These are phyloP conservation scores for Phytophthora pini DNA, from an alignment of 352 stramenopile species.

Conservation along the genomic window DNA sequence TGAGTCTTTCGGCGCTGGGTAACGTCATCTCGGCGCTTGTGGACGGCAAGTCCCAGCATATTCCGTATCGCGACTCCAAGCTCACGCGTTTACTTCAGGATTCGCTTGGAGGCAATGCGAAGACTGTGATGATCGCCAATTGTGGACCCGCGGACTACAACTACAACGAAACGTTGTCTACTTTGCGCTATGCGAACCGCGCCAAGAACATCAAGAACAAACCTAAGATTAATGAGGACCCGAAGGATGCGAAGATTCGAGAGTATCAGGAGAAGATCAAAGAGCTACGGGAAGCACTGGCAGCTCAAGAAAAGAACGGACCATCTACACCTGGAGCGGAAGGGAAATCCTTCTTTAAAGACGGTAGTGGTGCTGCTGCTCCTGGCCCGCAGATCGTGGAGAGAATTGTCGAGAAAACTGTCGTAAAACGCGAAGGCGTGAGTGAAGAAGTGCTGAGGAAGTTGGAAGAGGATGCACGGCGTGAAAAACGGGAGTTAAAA, in stretches of 20 bases:
- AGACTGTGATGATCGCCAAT: constrained; percentile 98
- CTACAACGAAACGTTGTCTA: constrained; percentile 94
- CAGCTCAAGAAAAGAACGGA: constrained; percentile 62
- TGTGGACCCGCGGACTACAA: constrained; percentile 97
- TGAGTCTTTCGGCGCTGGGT: constrained; percentile 76
- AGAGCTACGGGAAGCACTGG: constrained; percentile 56
- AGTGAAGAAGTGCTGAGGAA: constrained; percentile 83
- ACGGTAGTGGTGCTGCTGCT: constrained; percentile 34
- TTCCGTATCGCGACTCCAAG: constrained; percentile 93
- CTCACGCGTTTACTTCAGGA: constrained; percentile 89
- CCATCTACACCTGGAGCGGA: constrained; percentile 13
- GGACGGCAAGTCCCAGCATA: constrained; percentile 92
- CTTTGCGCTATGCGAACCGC: constrained; percentile 94
- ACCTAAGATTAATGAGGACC: constrained; percentile 93
- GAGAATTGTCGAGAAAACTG: constrained; percentile 76
- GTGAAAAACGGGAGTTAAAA: constrained; percentile 80
- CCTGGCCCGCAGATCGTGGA: constrained; percentile 57
- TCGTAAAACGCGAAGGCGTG: constrained; percentile 78
- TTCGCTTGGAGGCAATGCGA: constrained; percentile 95
- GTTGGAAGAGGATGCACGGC: constrained; percentile 73
- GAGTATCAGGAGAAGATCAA: constrained; percentile 75
- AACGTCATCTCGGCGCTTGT: constrained; percentile 89
- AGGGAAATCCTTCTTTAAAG: constrained; percentile 25
- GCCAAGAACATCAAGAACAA: constrained; percentile 96
- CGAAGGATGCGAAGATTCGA: constrained; percentile 69